A percentile compares a stretch with the other conserved stretches of the same genome.
Conservation (phyloP, 371 early-diverging fungal species). For the Coemansia sp. region DNA sequence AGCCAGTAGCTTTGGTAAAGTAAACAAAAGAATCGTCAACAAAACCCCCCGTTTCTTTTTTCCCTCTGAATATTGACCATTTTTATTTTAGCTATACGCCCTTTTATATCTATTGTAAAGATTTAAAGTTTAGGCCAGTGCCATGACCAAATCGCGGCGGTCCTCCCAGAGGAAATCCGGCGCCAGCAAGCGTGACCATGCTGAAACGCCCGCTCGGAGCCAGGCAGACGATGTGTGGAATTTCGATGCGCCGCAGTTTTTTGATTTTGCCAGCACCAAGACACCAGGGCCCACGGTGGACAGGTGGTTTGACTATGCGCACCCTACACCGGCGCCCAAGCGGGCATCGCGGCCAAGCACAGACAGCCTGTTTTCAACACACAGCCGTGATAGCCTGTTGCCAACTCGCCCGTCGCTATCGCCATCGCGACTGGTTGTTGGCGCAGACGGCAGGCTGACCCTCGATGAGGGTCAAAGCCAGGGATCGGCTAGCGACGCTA, state of each 20-base stretch:
- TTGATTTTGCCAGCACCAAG: conserved; percentile 45
- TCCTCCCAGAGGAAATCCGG: conserved; percentile 16
- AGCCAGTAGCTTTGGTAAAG: neutral
- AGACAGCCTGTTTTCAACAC: conserved; percentile 15
- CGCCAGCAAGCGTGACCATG: neutral
- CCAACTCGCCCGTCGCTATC: conserved; percentile 36
- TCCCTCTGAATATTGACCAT: neutral
- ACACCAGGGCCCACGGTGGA: conserved; percentile 44
- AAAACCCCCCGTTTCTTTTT: neutral
- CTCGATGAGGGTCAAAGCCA: conserved; percentile 8
- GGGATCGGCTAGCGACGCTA: neutral
- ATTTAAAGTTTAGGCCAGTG: too few species aligned
- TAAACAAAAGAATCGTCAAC: conserved; percentile 12
- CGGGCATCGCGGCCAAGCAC: conserved; percentile 10
- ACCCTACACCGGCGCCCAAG: conserved; percentile 38
- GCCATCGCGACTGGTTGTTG: conserved; percentile 31
- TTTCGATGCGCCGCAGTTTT: conserved; percentile 48
- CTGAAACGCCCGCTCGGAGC: conserved; percentile 16
- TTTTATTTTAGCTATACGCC: neutral
- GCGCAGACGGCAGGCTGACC: conserved; percentile 21
- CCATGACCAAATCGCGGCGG: conserved; percentile 23
- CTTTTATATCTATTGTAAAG: neutral
- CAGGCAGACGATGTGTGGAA: conserved; percentile 29
- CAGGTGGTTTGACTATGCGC: conserved; percentile 46
- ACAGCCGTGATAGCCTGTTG: conserved; percentile 25